A percentile compares a stretch with the other conserved stretches of the same genome.
These are phyloP conservation scores for Aspergillus ostianus DNA, from an alignment of 495 filamentous ascomycete genomes.

Conservation along the genomic window DNA sequence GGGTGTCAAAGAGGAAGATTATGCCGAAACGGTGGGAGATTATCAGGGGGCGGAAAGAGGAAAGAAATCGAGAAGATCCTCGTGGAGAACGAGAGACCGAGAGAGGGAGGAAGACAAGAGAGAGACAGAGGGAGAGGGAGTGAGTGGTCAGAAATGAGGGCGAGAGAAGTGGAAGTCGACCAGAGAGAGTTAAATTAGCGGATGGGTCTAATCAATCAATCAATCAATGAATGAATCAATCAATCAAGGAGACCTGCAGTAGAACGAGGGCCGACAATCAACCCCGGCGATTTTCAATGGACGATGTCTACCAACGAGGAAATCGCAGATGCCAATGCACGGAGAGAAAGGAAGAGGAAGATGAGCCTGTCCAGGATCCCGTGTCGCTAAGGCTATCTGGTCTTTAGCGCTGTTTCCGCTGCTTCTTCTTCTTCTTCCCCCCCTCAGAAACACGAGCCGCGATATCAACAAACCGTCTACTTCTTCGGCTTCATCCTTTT, in stretches of 20 bases:
- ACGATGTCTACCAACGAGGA: too few relatives aligned
- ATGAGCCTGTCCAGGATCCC: not conserved
- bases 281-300: not conserved
- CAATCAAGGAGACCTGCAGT: not conserved
- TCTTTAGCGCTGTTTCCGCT: not conserved
- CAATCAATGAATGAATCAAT: slow-evolving; percentile 3
- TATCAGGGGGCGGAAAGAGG: slow-evolving; percentile 20
- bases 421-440: not conserved
- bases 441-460: not conserved
- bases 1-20: slow-evolving; percentile 18
- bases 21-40: slow-evolving; percentile 19
- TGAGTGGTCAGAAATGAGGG: not conserved
- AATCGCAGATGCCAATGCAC: not conserved
- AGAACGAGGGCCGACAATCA: not conserved
- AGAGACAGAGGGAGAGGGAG: slow-evolving; percentile 4
- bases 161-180: not conserved
- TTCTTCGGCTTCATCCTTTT: slow-evolving; percentile 6
- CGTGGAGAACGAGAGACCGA: slow-evolving; percentile 3
- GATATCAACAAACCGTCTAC: not conserved
- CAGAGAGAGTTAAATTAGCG: not conserved
- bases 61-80: slow-evolving; percentile 7
- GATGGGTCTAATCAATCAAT: slow-evolving; percentile 3
- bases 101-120: slow-evolving; percentile 9
- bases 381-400: slow-evolving; percentile 15
- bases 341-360: not conserved